Percentiles rank a stretch among this genome's conserved stretches.
phyloP scores from a whole-genome alignment of 2,329 filamentous ascomycete genomes.

The Phaeosphaeriaceae sp. region DNA sequence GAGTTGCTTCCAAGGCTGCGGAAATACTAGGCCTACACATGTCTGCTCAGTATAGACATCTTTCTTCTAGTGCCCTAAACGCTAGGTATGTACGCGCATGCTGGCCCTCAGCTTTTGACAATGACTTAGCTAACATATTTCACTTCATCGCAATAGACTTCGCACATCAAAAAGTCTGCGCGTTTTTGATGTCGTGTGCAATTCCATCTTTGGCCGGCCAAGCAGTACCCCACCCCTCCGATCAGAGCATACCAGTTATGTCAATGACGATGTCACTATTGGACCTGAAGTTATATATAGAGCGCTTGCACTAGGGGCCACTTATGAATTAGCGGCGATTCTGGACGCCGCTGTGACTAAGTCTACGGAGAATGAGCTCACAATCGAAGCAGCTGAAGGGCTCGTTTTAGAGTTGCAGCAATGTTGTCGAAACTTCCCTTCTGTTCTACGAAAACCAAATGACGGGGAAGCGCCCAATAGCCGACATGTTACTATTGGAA shows the following conservation, averaged over 20 bases:
- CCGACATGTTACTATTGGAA: conserved; percentile 53
- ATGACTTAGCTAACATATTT: too few species aligned
- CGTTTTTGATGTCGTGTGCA: conserved; percentile 56
- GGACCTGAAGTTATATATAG: conserved; percentile 10
- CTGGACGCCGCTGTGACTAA: conserved; percentile 18
- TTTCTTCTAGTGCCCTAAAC: conserved; percentile 7
- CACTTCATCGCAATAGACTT: conserved; percentile 46
- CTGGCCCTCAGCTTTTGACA: neutral
- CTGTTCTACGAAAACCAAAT: conserved; percentile 30
- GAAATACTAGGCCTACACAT: conserved; percentile 63
- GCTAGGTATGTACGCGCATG: conserved; percentile 15
- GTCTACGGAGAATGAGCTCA: conserved; percentile 11
- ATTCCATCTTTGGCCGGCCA: conserved; percentile 58
- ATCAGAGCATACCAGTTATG: conserved; percentile 14
- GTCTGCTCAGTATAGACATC: conserved; percentile 35
- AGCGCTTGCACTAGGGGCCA: conserved; percentile 21
- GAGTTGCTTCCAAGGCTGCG: conserved; percentile 64
- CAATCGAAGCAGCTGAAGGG: conserved; percentile 16
- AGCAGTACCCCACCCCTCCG: conserved; percentile 32
- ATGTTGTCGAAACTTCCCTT: conserved; percentile 56
- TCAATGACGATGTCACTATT: conserved; percentile 1
- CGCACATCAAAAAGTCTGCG: conserved; percentile 57
- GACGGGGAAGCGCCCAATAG: conserved; percentile 20
- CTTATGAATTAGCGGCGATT: conserved; percentile 31
- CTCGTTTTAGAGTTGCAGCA: conserved; percentile 36